phyloP scores from a whole-genome alignment of 495 filamentous ascomycete genomes.

The Cenococcum geophilum region DNA sequence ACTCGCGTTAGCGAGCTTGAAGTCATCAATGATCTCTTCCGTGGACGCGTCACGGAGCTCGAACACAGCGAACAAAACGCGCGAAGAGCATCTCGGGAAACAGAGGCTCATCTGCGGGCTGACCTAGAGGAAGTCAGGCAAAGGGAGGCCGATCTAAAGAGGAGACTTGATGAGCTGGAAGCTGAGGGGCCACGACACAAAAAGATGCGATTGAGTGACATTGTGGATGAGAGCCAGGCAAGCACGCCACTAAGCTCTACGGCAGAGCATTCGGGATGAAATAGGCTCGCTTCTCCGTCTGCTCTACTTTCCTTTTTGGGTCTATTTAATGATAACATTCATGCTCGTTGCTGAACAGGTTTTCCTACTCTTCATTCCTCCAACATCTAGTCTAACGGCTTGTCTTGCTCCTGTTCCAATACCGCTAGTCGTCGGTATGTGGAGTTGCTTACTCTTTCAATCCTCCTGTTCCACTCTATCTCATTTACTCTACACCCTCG shows the following conservation, averaged over 20 bases:
- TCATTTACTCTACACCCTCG: too few relatives aligned
- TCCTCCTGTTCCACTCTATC: too few relatives aligned
- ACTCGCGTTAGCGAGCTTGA: conserved; percentile 91
- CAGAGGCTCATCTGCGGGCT: conserved; percentile 56
- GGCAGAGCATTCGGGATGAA: conserved; percentile 12
- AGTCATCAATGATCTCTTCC: conserved; percentile 90
- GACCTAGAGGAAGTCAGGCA: conserved; percentile 69
- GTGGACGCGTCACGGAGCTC: conserved; percentile 78
- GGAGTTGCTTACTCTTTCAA: too few relatives aligned
- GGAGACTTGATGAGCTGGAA: conserved; percentile 74
- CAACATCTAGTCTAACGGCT: too few relatives aligned
- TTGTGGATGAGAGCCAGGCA: conserved; percentile 27
- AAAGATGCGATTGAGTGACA: conserved; percentile 29
- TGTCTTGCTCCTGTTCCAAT: too few relatives aligned
- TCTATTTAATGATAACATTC: too few relatives aligned
- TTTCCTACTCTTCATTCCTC: too few relatives aligned
- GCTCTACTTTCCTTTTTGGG: too few relatives aligned
- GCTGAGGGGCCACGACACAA: conserved; percentile 48
- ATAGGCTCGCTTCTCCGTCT: background rate
- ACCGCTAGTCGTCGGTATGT: too few relatives aligned
- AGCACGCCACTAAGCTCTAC: conserved; percentile 20
- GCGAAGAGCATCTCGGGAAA: conserved; percentile 47
- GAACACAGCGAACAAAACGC: conserved; percentile 70
- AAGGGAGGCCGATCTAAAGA: conserved; percentile 76
- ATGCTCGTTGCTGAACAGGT: too few relatives aligned